Base-by-base conservation (phyloP, 164 flowering plant species). In the Saururus chinensis region DNA sequence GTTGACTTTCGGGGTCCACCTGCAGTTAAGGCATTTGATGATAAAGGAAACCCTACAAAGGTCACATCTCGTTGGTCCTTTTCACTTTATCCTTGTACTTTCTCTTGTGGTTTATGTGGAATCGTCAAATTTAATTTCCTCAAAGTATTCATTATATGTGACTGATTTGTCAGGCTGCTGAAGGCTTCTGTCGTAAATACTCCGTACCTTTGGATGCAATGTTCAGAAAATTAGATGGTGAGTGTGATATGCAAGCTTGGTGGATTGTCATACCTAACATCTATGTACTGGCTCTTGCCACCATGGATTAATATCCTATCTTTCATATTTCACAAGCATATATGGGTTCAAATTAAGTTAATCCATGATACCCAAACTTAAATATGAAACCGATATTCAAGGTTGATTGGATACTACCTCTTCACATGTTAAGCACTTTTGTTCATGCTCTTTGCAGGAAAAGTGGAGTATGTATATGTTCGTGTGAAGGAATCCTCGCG, bases 1-100 rank as follows among this genome's bases (percentile, higher is more conserved):
- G 73, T 88, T 69, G 98, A 93, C 74, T 80, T 84, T 74, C 88
- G 98, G 63, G 98, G 98, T 54, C 98, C 98, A 69, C 98, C 98
- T 56, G 84, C 72, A 65, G 77, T 85, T 1, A 93, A 88, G 80
- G 92, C 96, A 59, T 88, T 84, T 83, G 98, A 89, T 70, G 62
- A 70, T 30, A 75, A 80, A 63, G 97, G 98, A 70, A 85, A 80
- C 67, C 91, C 96, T 58, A 89, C 98, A 26, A 93, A 89, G 97
- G 98, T 92, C 37, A 23, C 30, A 30, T 55, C 21, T 55, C 11
- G 13, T 55, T 23, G 13, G 17, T 9, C 1, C 1, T 55, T 12
- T 55, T 55, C 17, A 23, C 37, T 17, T 24, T 14, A 0, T 24
- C 19, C 4, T 55, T 11, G 4, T 5, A 9, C 23, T 55, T 45